Evolutionary conservation across 2,329 filamentous ascomycete species (phyloP), one percentile per base, ranked within the genome.

Genomic region (Nigrospora osmanthi): DNA sequence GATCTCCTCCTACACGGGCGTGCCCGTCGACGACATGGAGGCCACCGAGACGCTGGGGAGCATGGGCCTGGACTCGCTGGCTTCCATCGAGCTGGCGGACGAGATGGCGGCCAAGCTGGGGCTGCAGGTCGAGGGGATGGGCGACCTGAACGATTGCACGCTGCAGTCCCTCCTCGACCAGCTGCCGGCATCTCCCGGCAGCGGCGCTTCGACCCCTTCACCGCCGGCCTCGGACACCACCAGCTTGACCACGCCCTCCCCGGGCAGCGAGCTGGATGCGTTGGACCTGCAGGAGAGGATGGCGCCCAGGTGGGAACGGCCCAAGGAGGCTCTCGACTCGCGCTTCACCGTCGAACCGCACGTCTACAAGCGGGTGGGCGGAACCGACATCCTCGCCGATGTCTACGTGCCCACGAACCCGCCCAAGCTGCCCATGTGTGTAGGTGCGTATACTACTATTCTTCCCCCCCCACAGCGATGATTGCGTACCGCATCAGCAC

Each of bases 171-270:
- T 39, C 11, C 11, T 31, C 7, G 23, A 3, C 9, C 6, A 15
- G 11, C 6, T 39, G 2, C 12, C 38, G 40, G 61, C 9, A 64
- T 59, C 0, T 40, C 45, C 9, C 46, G 63, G 0, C 52, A 42
- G 28, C 63, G 58, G 56, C 49, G 23, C 28, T 19, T 15, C 10
- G 39, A 61, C 13, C 60, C 66, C 38, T 19, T 63, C 1, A 62
- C 58, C 40, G 64, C 62, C 2, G 46, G 64, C 5, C 46, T 67
- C 0, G 63, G 65, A 9, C 63, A 64, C 0, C 66, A 63, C 63
- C 64, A 62, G 62, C 42, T 56, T 1, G 60, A 58, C 9, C 45
- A 57, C 15, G 39, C 38, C 38, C 6, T 15, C 13, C 1, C 16
- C 23, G 1, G 19, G 23, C 3, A 39, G 38, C 19, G 38, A 39